phyloP scores from a whole-genome alignment of 1,139 yeast species.

The Sugiyamaella pinicola region DNA sequence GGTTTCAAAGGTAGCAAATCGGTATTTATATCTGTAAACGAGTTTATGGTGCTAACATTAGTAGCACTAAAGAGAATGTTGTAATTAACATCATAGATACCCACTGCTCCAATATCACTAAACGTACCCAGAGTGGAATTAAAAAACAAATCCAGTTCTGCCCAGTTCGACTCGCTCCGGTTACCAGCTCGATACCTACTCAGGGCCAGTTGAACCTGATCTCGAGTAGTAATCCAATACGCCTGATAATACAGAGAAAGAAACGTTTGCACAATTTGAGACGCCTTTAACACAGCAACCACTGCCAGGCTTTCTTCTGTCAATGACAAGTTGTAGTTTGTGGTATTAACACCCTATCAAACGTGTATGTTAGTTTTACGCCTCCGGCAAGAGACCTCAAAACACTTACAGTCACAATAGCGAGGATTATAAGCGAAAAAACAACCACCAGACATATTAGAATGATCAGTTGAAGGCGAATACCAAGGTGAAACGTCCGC shows the following conservation, averaged over 20 bases:
- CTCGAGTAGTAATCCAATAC: constrained; percentile 65
- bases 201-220: constrained; percentile 60
- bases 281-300: constrained; percentile 76
- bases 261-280: constrained; percentile 73
- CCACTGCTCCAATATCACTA: constrained; percentile 57
- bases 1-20: constrained; percentile 56
- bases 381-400: constrained; percentile 14
- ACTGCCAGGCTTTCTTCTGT: constrained; percentile 73
- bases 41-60: constrained; percentile 32
- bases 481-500: constrained; percentile 16
- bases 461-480: constrained; percentile 65
- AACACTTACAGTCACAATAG: constrained; percentile 59
- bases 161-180: constrained; percentile 53
- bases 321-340: constrained; percentile 59
- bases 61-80: constrained; percentile 45
- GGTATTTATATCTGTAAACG: constrained; percentile 29
- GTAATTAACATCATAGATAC: constrained; percentile 61
- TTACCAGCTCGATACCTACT: constrained; percentile 73
- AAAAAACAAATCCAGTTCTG: constrained; percentile 54
- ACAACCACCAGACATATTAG: constrained; percentile 76
- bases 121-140: constrained; percentile 48
- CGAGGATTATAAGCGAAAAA: constrained; percentile 71
- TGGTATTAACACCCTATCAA: constrained; percentile 65
- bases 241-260: constrained; percentile 68
- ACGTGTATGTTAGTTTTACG: background rate